phyloP scores from a whole-genome alignment of 2,329 filamentous ascomycete species.

The Diatrype stigma region DNA sequence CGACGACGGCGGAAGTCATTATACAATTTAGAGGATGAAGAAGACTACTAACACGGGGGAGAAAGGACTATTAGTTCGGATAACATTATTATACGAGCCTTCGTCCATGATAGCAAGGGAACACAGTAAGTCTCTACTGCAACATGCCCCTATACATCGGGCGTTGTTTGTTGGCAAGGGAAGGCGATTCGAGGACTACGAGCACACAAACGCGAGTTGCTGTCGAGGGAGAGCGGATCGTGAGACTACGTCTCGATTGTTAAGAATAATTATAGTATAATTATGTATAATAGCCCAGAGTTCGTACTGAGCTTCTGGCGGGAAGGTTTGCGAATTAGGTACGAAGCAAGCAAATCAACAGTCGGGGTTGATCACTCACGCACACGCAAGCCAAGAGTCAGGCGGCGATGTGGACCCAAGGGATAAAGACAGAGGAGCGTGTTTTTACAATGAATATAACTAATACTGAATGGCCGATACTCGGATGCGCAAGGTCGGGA shows the following conservation, averaged over 20 bases:
- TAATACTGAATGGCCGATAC: background rate
- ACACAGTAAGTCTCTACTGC: slow-evolving; percentile 12
- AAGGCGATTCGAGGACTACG: background rate
- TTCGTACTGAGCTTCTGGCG: too few species aligned
- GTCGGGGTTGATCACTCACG: too few species aligned
- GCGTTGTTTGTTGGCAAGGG: background rate
- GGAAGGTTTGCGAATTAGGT: too few species aligned
- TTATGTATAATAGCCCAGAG: too few species aligned
- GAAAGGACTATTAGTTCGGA: slow-evolving; percentile 19
- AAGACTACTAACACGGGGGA: slow-evolving; percentile 17
- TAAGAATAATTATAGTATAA: too few species aligned
- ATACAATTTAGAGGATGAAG: too few species aligned
- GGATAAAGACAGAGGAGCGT: background rate
- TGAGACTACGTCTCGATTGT: too few species aligned
- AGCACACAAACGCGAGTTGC: background rate
- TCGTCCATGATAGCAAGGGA: slow-evolving; percentile 19
- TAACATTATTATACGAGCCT: slow-evolving; percentile 20
- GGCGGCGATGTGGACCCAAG: background rate
- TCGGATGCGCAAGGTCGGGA: too few species aligned
- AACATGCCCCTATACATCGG: slow-evolving; percentile 9
- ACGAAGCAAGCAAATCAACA: too few species aligned
- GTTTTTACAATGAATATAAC: background rate
- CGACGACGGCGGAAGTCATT: too few species aligned
- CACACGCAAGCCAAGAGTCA: background rate
- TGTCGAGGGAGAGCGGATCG: too few species aligned